These are phyloP conservation scores for Irpex sp. DNA, from an alignment of 1,284 basidiomycete genomes.

Conservation along the genomic window DNA sequence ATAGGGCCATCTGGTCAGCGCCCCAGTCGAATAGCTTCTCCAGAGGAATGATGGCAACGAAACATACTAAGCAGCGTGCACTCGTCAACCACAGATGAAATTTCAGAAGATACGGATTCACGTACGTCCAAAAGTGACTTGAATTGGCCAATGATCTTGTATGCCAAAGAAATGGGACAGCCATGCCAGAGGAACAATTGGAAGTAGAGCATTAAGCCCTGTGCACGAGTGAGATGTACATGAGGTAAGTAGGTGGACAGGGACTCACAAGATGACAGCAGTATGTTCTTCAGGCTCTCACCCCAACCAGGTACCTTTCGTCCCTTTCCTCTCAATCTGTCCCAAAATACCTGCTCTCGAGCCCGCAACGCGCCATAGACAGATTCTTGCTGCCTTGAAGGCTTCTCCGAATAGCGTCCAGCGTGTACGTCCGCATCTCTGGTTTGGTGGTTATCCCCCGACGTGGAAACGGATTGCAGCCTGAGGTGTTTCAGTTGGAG, in stretches of 20 bases:
- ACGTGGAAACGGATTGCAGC: neutral
- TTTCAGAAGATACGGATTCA: neutral
- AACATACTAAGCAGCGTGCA: constrained; percentile 36
- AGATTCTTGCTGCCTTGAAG: neutral
- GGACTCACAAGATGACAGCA: constrained; percentile 50
- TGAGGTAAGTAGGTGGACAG: neutral
- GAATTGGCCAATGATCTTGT: constrained; percentile 16
- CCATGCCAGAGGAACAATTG: constrained; percentile 66
- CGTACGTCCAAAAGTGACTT: constrained; percentile 21
- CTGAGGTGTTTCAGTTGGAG: neutral
- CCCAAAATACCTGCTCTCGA: constrained; percentile 32
- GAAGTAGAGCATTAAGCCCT: constrained; percentile 45
- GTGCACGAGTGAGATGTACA: neutral
- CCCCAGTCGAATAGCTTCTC: constrained; percentile 57
- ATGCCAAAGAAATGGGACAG: constrained; percentile 42
- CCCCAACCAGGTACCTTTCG: constrained; percentile 40
- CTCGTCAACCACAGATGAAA: neutral
- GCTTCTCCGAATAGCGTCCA: neutral
- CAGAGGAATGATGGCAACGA: constrained; percentile 53
- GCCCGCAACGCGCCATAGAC: neutral
- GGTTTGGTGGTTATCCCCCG: neutral
- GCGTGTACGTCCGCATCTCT: neutral
- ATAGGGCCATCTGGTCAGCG: constrained; percentile 58
- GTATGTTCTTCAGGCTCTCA: constrained; percentile 44
- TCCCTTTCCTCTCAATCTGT: constrained; percentile 48